Conservation (phyloP, 2,329 filamentous ascomycete species). For the Xylaria sp. region DNA sequence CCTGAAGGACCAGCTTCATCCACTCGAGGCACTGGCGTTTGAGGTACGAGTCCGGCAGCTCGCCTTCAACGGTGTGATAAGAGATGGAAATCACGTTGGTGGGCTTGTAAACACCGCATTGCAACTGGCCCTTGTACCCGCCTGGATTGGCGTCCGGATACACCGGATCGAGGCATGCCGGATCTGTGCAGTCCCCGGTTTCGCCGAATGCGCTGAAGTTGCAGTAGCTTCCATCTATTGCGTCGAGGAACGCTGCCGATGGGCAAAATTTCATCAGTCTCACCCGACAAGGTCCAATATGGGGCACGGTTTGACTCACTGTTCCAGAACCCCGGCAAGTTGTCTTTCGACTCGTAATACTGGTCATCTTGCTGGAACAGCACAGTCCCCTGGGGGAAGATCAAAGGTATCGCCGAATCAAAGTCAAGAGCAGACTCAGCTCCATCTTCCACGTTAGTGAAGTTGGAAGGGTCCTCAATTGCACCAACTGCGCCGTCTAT, state of each 20-base stretch:
- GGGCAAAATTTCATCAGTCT: not conserved
- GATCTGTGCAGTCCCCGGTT: slow-evolving; percentile 2
- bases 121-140: not conserved
- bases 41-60: not conserved
- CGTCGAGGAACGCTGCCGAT: not conserved
- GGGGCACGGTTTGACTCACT: not conserved
- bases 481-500: slow-evolving; percentile 1
- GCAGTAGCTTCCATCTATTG: slow-evolving; percentile 1
- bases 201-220: not conserved
- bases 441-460: slow-evolving; percentile 3
- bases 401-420: slow-evolving; percentile 2
- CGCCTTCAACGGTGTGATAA: not conserved
- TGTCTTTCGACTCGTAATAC: not conserved
- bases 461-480: slow-evolving; percentile 1
- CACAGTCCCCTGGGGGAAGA: slow-evolving; percentile 1
- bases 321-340: slow-evolving; percentile 1
- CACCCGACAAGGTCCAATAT: not conserved
- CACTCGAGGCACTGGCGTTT: slow-evolving; percentile 3
- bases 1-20: not conserved
- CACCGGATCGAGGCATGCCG: not conserved
- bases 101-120: slow-evolving; percentile 1
- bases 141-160: not conserved
- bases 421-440: slow-evolving; percentile 3
- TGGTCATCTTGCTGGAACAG: slow-evolving; percentile 2
- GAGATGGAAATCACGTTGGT: not conserved